Conservation (phyloP, 495 filamentous ascomycete species). For the Aspergillus conjunctus region DNA sequence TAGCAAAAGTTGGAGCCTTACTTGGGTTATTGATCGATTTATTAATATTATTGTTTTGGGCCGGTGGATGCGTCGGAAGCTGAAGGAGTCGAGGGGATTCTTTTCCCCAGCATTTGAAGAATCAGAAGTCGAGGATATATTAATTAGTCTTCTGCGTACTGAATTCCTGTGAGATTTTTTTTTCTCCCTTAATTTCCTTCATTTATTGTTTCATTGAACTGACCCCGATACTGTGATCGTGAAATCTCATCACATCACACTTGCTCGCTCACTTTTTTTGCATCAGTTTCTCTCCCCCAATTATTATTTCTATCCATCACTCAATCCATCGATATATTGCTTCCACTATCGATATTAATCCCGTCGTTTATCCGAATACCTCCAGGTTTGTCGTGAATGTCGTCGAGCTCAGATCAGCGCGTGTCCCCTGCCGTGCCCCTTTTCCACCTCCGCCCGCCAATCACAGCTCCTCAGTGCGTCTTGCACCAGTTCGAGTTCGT, state of each 20-base stretch:
- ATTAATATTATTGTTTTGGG: slow-evolving; percentile 17
- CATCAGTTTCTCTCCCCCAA: neutral
- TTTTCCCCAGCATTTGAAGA: slow-evolving; percentile 1
- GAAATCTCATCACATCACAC: neutral
- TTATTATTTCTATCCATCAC: neutral
- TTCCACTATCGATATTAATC: neutral
- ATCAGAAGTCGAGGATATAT: neutral
- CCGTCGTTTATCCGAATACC: neutral
- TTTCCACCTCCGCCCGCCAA: slow-evolving; percentile 28
- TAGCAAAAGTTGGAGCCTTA: slow-evolving; percentile 18
- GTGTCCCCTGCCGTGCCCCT: slow-evolving; percentile 32
- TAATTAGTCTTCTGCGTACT: neutral
- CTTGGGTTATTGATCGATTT: slow-evolving; percentile 25
- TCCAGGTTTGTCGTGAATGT: slow-evolving; percentile 22
- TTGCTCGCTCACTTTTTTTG: neutral
- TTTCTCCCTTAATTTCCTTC: slow-evolving; percentile 3
- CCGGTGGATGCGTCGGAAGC: slow-evolving; percentile 13
- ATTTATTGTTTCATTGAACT: neutral
- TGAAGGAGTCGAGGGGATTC: slow-evolving; percentile 7
- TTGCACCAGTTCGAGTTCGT: neutral
- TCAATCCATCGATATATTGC: neutral
- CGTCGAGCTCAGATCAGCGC: slow-evolving; percentile 27
- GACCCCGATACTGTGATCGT: no score
- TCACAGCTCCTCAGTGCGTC: slow-evolving; percentile 19
- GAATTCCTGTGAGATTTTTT: neutral